Percentiles rank a stretch among this genome's conserved stretches.
These are phyloP conservation scores for Gracilaria caudata DNA, from an alignment of 23 red algal genomes.

Conservation along the genomic window DNA sequence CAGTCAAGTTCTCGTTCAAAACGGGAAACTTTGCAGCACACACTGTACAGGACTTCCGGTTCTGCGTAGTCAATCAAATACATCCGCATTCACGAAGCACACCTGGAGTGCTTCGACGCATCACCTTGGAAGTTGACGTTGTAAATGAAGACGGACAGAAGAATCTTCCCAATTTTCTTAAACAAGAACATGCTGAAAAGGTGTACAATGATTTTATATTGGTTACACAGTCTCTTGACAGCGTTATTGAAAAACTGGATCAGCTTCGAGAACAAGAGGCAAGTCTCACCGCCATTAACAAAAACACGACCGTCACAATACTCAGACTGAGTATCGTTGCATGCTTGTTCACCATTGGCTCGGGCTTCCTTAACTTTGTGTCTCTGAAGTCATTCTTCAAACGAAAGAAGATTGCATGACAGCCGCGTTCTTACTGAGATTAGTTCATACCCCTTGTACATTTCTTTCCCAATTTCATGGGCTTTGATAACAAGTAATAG, in stretches of 20 bases:
- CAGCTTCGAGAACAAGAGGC: conserved; percentile 50
- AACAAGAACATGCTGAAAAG: conserved; percentile 60
- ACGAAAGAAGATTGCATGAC: conserved; percentile 67
- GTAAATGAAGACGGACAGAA: conserved; percentile 10
- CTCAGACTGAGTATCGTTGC: conserved; percentile 53
- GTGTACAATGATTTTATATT: conserved; percentile 39
- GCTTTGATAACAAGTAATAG: conserved; percentile 9
- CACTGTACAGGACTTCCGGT: conserved; percentile 55
- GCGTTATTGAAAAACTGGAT: conserved; percentile 60
- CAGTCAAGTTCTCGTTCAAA: conserved; percentile 68
- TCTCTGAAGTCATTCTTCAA: conserved; percentile 74
- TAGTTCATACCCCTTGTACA: not conserved
- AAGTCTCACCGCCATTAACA: conserved; percentile 39
- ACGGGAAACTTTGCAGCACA: conserved; percentile 13
- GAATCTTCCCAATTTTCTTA: conserved; percentile 22
- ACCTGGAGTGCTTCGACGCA: conserved; percentile 34
- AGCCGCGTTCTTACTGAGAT: not conserved
- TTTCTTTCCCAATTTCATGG: not conserved
- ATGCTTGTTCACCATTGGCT: conserved; percentile 44
- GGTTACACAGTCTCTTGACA: conserved; percentile 41
- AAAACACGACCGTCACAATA: conserved; percentile 34
- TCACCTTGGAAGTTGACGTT: conserved; percentile 27
- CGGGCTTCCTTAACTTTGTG: conserved; percentile 58
- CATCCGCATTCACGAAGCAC: conserved; percentile 18
- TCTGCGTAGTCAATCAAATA: conserved; percentile 75